These are phyloP conservation scores for Candida maltosa DNA, from an alignment of 805 yeast genomes.

Conservation along the genomic window DNA sequence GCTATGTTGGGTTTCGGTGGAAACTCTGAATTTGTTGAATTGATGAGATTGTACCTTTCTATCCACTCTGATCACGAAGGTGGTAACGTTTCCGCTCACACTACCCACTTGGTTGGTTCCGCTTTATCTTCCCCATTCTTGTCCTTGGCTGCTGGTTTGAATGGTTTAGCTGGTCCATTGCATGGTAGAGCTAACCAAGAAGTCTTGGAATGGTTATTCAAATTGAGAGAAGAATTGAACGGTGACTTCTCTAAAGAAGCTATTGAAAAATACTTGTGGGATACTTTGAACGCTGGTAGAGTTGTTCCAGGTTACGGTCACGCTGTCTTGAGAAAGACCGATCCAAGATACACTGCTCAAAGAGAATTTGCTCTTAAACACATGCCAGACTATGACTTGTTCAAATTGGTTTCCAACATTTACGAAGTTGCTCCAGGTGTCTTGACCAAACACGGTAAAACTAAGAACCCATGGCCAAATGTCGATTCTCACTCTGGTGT, in stretches of 20 bases:
- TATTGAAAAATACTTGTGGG: conserved; percentile 70
- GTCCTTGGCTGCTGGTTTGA: conserved; percentile 73
- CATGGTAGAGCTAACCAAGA: conserved; percentile 88
- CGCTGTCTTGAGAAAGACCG: conserved; percentile 80
- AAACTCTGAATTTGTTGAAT: conserved; percentile 59
- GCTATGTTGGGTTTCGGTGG: conserved; percentile 58
- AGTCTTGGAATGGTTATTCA: conserved; percentile 70
- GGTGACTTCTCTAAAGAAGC: conserved; percentile 54
- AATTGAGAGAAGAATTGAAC: conserved; percentile 60
- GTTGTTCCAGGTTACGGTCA: conserved; percentile 90
- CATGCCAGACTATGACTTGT: conserved; percentile 61
- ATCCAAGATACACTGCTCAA: conserved; percentile 77
- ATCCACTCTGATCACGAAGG: conserved; percentile 83
- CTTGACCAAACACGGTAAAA: conserved; percentile 74
- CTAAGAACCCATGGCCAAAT: conserved; percentile 83
- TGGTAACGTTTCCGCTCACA: conserved; percentile 80
- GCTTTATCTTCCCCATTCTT: conserved; percentile 76
- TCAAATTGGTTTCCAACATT: conserved; percentile 62
- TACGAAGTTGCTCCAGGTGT: conserved; percentile 74
- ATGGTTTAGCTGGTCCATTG: conserved; percentile 83
- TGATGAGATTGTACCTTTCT: conserved; percentile 70
- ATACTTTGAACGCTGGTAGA: conserved; percentile 64
- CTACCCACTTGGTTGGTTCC: conserved; percentile 80
- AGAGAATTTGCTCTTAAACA: conserved; percentile 62
- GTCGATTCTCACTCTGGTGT: conserved; percentile 82